phyloP scores from a whole-genome alignment of 2,329 filamentous ascomycete genomes.

The Onygena corvina region DNA sequence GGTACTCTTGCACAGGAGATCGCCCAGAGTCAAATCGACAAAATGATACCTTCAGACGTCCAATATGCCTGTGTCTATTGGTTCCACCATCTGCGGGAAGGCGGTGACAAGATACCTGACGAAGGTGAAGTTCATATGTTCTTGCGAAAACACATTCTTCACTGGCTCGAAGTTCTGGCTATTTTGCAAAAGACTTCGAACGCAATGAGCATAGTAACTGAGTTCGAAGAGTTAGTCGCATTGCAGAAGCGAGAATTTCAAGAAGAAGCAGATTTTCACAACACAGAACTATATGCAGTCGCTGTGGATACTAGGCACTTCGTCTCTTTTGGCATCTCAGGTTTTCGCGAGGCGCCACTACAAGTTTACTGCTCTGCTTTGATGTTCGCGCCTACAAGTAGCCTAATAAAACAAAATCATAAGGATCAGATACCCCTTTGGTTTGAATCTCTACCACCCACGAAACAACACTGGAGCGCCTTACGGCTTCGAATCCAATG shows the following conservation, averaged over 20 bases:
- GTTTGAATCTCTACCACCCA: too few species aligned
- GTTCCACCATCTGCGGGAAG: not conserved
- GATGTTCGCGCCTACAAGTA: conserved; percentile 26
- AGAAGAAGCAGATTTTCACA: not conserved
- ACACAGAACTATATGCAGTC: conserved; percentile 21
- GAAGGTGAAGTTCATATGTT: not conserved
- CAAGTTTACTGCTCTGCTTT: conserved; percentile 27
- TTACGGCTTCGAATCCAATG: too few species aligned
- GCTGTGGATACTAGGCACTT: conserved; percentile 24
- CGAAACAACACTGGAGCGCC: too few species aligned
- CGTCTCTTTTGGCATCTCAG: conserved; percentile 20
- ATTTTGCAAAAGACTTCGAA: not conserved
- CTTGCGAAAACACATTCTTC: conserved; percentile 8
- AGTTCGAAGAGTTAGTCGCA: not conserved
- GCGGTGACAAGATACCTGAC: not conserved
- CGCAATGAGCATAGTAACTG: not conserved
- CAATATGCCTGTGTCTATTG: conserved; percentile 6
- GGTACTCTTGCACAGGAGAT: conserved; percentile 6
- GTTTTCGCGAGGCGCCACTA: conserved; percentile 25
- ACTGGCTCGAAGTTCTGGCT: conserved; percentile 17
- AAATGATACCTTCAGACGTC: not conserved
- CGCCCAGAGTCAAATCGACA: not conserved
- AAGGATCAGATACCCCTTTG: too few species aligned
- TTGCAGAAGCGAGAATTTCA: not conserved
- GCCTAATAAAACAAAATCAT: too few species aligned